Conservation (phyloP, 2,329 filamentous ascomycete genomes). For the Lasiodiplodia gonubiensis region DNA sequence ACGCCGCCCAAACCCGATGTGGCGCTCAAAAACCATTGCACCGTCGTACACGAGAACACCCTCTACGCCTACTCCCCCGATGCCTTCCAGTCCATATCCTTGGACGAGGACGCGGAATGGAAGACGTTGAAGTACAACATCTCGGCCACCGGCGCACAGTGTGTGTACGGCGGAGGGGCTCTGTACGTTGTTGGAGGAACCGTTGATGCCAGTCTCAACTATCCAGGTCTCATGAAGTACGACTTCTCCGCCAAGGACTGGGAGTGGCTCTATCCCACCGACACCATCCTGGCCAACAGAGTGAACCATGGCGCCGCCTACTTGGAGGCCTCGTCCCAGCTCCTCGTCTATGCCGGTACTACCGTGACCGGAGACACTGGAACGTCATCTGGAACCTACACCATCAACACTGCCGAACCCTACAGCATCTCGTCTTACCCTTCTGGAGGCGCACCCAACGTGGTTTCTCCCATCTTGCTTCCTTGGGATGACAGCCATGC, state of each 20-base stretch:
- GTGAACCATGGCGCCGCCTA: constrained; percentile 78
- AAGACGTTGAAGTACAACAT: constrained; percentile 67
- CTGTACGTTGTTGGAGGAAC: constrained; percentile 82
- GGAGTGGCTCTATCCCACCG: constrained; percentile 60
- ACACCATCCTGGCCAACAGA: constrained; percentile 65
- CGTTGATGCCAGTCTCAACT: constrained; percentile 51
- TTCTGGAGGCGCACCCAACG: constrained; percentile 65
- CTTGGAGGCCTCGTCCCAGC: constrained; percentile 70
- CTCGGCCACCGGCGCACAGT: constrained; percentile 75
- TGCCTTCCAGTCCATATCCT: constrained; percentile 74
- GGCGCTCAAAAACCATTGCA: constrained; percentile 78
- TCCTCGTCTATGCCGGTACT: constrained; percentile 81
- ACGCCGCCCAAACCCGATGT: constrained; percentile 72
- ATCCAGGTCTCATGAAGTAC: constrained; percentile 77
- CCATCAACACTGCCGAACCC: constrained; percentile 69
- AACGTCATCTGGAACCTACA: constrained; percentile 75
- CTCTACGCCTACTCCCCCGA: constrained; percentile 81
- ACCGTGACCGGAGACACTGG: constrained; percentile 61
- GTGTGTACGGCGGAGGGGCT: constrained; percentile 72
- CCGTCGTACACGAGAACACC: constrained; percentile 77
- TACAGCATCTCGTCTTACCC: constrained; percentile 66
- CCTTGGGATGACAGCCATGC: constrained; percentile 74
- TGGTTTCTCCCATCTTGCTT: constrained; percentile 70
- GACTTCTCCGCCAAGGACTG: constrained; percentile 63
- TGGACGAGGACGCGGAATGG: constrained; percentile 77